These are phyloP conservation scores for Xylaria flabelliformis DNA, from an alignment of 495 filamentous ascomycete genomes.

Conservation along the genomic window DNA sequence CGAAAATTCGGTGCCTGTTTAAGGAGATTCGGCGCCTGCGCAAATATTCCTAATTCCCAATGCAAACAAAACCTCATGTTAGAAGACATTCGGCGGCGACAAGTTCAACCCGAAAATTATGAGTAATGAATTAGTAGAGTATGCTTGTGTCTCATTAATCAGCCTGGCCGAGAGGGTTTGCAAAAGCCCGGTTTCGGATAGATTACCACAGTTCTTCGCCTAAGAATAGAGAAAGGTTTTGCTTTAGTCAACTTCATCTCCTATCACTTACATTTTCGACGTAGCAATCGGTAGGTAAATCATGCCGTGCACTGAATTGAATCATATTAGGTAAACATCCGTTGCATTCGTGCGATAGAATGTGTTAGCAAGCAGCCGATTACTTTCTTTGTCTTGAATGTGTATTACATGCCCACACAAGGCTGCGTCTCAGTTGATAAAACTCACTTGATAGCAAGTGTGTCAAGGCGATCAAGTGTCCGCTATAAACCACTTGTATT, in stretches of 20 bases:
- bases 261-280: neutral
- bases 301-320: too few relatives aligned
- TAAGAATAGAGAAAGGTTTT: neutral
- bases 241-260: neutral
- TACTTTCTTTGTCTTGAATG: neutral
- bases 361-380: constrained; percentile 2
- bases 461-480: neutral
- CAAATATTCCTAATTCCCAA: neutral
- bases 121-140: neutral
- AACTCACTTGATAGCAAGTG: neutral
- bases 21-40: neutral
- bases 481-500: neutral
- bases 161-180: neutral
- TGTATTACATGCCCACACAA: neutral
- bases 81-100: neutral
- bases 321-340: neutral
- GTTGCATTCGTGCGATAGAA: neutral
- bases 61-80: neutral
- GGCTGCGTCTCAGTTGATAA: neutral
- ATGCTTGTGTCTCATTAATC: neutral
- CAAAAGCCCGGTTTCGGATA: neutral
- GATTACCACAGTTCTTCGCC: neutral
- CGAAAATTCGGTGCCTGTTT: neutral
- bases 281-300: neutral
- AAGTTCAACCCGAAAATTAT: neutral